Evolutionary conservation across 352 stramenopile species (phyloP), one percentile per base, ranked within the genome.

Genomic region (Phytophthora kernoviae): DNA sequence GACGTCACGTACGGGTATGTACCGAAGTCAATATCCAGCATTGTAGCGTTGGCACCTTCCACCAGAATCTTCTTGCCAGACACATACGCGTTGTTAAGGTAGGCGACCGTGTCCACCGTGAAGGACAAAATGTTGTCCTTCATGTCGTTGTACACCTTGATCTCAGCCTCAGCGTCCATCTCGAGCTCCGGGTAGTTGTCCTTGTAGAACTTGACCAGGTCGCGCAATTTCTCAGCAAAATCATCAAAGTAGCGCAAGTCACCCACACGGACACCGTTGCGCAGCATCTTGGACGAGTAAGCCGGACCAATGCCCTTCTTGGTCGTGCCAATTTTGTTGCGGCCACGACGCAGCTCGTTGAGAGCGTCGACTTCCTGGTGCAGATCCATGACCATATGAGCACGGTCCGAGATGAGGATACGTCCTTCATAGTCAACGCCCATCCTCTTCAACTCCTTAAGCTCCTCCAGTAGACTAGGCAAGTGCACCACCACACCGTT

Each of bases 11-110:
- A 99, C 36, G 97, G 98, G 83, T 99, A 99, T 45, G 97, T 99
- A 51, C 98, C 98, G 70, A 99, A 99, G 81, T 99, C 98, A 80
- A 99, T 98, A 81, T 99, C 98, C 39, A 99, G 84, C 97, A 99
- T 99, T 20, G 96, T 98, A 5, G 98, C 98, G 78, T 99, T 99
- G 26, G 97, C 97, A 46, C 98, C 98, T 69, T 99, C 98, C 2
- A 99, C 95, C 22, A 99, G 72, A 60, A 99, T 98, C 58, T 90
- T 96, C 82, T 99, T 98, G 57, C 96, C 97, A 14, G 83, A 72
- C 36, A 95, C 86, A 79, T 98, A 98, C 37, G 96, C 86, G 55
- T 98, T 81, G 86, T 99, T 99, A 43, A 98, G 90, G 63, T 97
- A 98, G 48, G 93, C 81, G 55, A 99, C 97, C 17, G 97, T 98